Evolutionary conservation across 139 green algal genomes (phyloP).

Genomic region (Chlorella sp.): DNA sequence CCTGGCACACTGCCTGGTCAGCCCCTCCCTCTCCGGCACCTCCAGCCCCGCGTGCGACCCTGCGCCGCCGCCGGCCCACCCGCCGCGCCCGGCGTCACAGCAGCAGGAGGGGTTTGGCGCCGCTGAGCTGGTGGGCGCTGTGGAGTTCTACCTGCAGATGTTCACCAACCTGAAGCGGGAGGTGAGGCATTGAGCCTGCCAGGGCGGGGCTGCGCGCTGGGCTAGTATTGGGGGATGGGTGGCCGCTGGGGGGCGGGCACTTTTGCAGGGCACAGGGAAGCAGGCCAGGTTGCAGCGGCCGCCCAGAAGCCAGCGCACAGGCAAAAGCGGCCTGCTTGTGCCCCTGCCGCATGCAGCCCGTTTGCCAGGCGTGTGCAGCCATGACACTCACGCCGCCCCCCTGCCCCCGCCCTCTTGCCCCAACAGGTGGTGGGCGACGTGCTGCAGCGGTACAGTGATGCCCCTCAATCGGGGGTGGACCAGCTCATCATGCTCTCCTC

Average conservation of each 20-base stretch:
- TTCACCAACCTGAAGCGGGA: conserved; percentile 16
- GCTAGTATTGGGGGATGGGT: background rate
- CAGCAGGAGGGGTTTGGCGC: background rate
- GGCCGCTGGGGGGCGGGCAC: background rate
- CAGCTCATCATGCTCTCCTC: conserved; percentile 18
- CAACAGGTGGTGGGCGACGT: conserved; percentile 27
- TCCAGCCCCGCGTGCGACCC: background rate
- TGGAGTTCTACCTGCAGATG: conserved; percentile 8
- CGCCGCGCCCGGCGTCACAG: background rate
- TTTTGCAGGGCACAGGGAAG: background rate
- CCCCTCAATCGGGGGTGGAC: background rate
- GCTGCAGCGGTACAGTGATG: conserved; percentile 21
- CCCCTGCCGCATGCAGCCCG: no score
- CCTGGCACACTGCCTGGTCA: conserved; percentile 13
- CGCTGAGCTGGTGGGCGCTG: background rate
- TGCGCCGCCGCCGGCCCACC: background rate
- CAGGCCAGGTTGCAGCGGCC: no score
- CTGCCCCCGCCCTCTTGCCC: background rate
- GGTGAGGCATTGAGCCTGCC: no score
- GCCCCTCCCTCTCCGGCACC: background rate
- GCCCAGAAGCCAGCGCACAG: no score
- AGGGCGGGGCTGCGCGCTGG: background rate
- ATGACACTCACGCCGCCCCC: background rate
- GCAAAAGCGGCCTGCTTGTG: no score
- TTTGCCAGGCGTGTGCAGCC: no score